Evolutionary conservation across 768 basidiomycete genomes (phyloP).

Genomic region (Agaricus subrufescens): DNA sequence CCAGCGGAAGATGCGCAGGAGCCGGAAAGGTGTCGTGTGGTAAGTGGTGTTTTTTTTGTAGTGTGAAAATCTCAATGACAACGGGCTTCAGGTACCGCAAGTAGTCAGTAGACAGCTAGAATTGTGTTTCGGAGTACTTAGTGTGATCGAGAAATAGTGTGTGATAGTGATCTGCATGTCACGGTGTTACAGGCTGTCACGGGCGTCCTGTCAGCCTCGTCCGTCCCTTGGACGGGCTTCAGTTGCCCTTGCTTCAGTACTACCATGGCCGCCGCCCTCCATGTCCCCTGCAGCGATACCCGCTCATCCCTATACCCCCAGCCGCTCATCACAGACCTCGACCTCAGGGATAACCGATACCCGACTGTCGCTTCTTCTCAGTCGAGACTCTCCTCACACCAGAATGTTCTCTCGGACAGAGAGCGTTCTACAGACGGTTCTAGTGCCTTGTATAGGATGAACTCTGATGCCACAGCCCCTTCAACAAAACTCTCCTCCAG

Average conservation of each 20-base stretch:
- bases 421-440: slow-evolving; percentile 17
- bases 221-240: not conserved
- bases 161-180: not conserved
- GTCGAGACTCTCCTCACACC: slow-evolving; percentile 11
- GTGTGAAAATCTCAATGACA: not conserved
- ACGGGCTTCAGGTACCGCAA: slow-evolving; percentile 48
- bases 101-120: slow-evolving; percentile 20
- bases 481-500: slow-evolving; percentile 4
- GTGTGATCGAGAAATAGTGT: too few relatives aligned
- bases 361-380: slow-evolving; percentile 30
- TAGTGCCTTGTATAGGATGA: slow-evolving; percentile 11
- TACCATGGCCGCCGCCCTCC: slow-evolving; percentile 48
- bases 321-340: slow-evolving; percentile 54
- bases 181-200: slow-evolving; percentile 7
- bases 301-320: slow-evolving; percentile 41
- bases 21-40: slow-evolving; percentile 86
- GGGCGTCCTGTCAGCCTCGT: not conserved
- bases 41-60: slow-evolving; percentile 26
- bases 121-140: too few relatives aligned
- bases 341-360: slow-evolving; percentile 63
- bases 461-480: slow-evolving; percentile 12
- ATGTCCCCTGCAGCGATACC: slow-evolving; percentile 36
- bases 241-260: slow-evolving; percentile 7
- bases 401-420: slow-evolving; percentile 12
- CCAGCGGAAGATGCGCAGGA: slow-evolving; percentile 92